A percentile compares a stretch with the other conserved stretches of the same genome.
Conservation (phyloP, 2,329 filamentous ascomycete species). For the Domatiomyces catenatus region DNA sequence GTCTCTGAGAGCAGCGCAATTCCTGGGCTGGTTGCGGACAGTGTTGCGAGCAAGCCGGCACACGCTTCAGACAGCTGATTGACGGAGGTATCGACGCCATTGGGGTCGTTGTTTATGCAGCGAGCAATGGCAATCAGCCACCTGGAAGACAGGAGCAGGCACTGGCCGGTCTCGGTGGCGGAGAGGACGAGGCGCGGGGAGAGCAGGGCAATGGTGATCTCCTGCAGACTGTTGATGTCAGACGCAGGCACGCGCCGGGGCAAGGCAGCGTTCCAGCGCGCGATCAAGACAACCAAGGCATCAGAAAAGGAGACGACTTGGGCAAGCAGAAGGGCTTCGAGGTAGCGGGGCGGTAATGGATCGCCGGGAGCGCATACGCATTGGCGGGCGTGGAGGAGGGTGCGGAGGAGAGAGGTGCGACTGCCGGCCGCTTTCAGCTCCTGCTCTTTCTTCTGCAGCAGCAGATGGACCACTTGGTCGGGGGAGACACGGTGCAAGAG, state of each 20-base stretch:
- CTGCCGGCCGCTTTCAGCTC: neutral
- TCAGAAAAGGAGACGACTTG: constrained; percentile 9
- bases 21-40: constrained; percentile 9
- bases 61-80: constrained; percentile 8
- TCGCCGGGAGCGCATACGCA: constrained; percentile 13
- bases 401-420: constrained; percentile 9
- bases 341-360: constrained; percentile 15
- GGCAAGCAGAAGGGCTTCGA: constrained; percentile 9
- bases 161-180: constrained; percentile 2
- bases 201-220: constrained; percentile 10
- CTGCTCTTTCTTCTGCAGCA: constrained; percentile 2
- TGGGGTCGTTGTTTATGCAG: neutral
- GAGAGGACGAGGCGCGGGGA: constrained; percentile 6
- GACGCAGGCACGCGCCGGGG: constrained; percentile 1
- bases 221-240: constrained; percentile 9
- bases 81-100: constrained; percentile 1
- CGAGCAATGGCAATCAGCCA: constrained; percentile 9
- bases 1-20: constrained; percentile 7
- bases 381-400: constrained; percentile 9
- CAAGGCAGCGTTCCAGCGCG: constrained; percentile 7
- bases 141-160: constrained; percentile 7
- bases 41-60: constrained; percentile 9
- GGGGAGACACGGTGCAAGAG: constrained; percentile 11
- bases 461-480: constrained; percentile 8
- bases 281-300: constrained; percentile 8